Evolutionary conservation across 331 rosid genomes (phyloP).

Genomic region (Rosa hybrid): DNA sequence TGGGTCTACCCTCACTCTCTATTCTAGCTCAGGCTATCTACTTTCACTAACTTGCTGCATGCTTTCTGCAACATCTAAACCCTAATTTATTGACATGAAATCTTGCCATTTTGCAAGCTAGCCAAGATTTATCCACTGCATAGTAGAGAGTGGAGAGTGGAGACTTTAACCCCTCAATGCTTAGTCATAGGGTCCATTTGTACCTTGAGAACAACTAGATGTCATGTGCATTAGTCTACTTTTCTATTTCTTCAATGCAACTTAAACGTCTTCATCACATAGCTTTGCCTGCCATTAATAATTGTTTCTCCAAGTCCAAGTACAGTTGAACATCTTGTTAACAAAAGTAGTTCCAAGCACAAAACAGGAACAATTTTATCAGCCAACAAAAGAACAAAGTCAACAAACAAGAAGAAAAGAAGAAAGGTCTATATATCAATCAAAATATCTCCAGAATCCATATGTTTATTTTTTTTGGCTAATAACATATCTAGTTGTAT

Average conservation of each 20-base stretch:
- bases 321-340: background rate
- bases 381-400: background rate
- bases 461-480: background rate
- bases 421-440: background rate
- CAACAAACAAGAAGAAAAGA: background rate
- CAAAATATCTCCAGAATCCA: background rate
- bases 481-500: background rate
- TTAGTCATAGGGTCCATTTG: constrained; percentile 48
- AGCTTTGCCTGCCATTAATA: constrained; percentile 55
- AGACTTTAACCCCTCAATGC: background rate
- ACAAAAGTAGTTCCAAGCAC: constrained; percentile 45
- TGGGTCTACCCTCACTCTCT: background rate
- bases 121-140: constrained; percentile 23
- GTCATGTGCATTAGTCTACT: constrained; percentile 40
- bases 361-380: constrained; percentile 32
- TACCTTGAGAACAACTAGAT: constrained; percentile 34
- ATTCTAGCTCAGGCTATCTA: background rate
- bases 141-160: background rate
- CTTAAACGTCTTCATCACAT: constrained; percentile 33
- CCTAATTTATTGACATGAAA: constrained; percentile 32
- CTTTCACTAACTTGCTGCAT: constrained; percentile 2
- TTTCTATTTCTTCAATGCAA: constrained; percentile 24
- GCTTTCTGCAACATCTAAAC: constrained; percentile 22
- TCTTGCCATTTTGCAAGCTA: background rate
- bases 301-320: constrained; percentile 23